These are phyloP conservation scores for Agaricus sinodeliciosus DNA, from an alignment of 768 basidiomycete genomes.

Conservation along the genomic window DNA sequence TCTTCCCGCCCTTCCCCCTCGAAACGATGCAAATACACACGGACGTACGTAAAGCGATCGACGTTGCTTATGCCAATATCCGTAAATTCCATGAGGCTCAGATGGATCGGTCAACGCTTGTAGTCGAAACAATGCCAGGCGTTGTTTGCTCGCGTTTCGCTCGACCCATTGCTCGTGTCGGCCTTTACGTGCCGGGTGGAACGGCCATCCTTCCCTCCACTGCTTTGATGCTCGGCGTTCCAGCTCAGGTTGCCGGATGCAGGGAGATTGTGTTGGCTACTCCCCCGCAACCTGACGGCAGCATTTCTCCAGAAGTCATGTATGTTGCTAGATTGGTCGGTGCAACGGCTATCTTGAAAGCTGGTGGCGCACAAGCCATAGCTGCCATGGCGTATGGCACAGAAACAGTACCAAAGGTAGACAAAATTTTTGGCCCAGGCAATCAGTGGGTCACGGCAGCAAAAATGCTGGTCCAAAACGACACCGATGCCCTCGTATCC, in stretches of 20 bases:
- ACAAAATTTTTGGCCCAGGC: slow-evolving; percentile 98
- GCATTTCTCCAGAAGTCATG: slow-evolving; percentile 93
- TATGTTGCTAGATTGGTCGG: slow-evolving; percentile 92
- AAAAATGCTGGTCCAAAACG: slow-evolving; percentile 99
- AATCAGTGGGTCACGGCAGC: slow-evolving; percentile 99
- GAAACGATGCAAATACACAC: slow-evolving; percentile 56
- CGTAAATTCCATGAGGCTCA: slow-evolving; percentile 89
- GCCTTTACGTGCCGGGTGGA: slow-evolving; percentile 95
- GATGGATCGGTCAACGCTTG: slow-evolving; percentile 57
- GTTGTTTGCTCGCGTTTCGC: slow-evolving; percentile 95
- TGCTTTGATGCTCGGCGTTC: slow-evolving; percentile 96
- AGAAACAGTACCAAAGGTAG: slow-evolving; percentile 90
- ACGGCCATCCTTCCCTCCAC: slow-evolving; percentile 96
- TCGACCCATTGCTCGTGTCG: slow-evolving; percentile 91
- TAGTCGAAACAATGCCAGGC: slow-evolving; percentile 96
- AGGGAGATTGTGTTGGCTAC: slow-evolving; percentile 89
- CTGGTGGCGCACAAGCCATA: slow-evolving; percentile 94
- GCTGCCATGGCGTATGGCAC: slow-evolving; percentile 98
- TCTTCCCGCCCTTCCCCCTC: slow-evolving; percentile 73
- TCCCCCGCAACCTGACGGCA: slow-evolving; percentile 90
- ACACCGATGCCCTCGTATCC: slow-evolving; percentile 90
- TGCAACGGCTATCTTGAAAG: slow-evolving; percentile 85
- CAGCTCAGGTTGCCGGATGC: slow-evolving; percentile 96
- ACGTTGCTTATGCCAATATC: slow-evolving; percentile 88
- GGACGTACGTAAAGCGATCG: slow-evolving; percentile 74